Percentiles rank a stretch among this genome's conserved stretches.
phyloP scores from a whole-genome alignment of 2,329 filamentous ascomycete genomes.

The Fusarium luffae region DNA sequence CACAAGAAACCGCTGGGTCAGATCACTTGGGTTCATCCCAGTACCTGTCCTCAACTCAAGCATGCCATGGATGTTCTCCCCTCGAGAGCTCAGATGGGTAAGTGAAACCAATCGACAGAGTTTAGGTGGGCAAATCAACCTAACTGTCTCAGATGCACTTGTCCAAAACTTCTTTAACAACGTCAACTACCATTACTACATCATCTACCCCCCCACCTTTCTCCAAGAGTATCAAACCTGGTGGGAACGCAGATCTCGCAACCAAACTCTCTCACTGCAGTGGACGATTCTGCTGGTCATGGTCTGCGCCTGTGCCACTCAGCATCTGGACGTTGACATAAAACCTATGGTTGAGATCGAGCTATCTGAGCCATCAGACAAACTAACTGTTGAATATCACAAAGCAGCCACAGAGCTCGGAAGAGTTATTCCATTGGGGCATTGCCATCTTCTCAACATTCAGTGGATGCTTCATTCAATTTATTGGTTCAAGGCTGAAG shows the following conservation, averaged over 20 bases:
- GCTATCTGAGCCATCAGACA: slow-evolving; percentile 42
- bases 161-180: slow-evolving; percentile 52
- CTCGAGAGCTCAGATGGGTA: slow-evolving; percentile 50
- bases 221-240: slow-evolving; percentile 50
- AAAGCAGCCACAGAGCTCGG: slow-evolving; percentile 47
- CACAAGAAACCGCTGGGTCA: slow-evolving; percentile 32
- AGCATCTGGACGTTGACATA: slow-evolving; percentile 48
- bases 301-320: slow-evolving; percentile 52
- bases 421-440: slow-evolving; percentile 48
- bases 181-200: slow-evolving; percentile 54
- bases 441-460: slow-evolving; percentile 49
- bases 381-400: slow-evolving; percentile 49
- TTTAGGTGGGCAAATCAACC: background rate
- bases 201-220: slow-evolving; percentile 51
- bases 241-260: slow-evolving; percentile 46
- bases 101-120: background rate
- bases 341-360: slow-evolving; percentile 46
- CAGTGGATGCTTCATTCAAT: slow-evolving; percentile 51
- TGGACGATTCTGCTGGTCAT: slow-evolving; percentile 53
- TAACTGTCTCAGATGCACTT: slow-evolving; percentile 46
- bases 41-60: slow-evolving; percentile 47
- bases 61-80: slow-evolving; percentile 48
- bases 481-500: slow-evolving; percentile 52
- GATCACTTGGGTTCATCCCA: slow-evolving; percentile 31
- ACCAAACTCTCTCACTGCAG: slow-evolving; percentile 47